Percentiles rank a stretch among this genome's conserved stretches.
These are phyloP conservation scores for Rhynchospora pubera DNA, from an alignment of 176 grass and related monocot species.

Conservation along the genomic window DNA sequence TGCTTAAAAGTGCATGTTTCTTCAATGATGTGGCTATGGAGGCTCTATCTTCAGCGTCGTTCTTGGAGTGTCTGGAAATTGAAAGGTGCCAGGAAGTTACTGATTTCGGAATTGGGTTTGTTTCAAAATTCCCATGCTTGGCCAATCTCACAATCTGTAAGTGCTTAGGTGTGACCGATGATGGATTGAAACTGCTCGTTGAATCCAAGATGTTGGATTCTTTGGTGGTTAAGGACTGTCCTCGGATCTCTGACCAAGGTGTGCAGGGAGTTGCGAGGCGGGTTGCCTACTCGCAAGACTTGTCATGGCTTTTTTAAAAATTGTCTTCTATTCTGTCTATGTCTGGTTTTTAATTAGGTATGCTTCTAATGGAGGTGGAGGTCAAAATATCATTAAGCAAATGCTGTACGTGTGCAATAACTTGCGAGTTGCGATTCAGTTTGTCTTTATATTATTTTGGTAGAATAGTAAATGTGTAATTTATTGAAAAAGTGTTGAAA, in stretches of 20 bases:
- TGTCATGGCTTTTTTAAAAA: background rate
- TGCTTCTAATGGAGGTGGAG: background rate
- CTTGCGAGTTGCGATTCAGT: background rate
- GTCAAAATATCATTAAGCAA: background rate
- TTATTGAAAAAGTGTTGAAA: background rate
- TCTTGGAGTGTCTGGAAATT: constrained; percentile 47
- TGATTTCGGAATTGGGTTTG: constrained; percentile 34
- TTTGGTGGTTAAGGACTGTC: constrained; percentile 28
- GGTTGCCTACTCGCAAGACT: constrained; percentile 17
- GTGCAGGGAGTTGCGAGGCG: constrained; percentile 30
- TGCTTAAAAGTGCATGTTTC: constrained; percentile 33
- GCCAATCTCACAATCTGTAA: constrained; percentile 31
- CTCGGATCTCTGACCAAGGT: constrained; percentile 36
- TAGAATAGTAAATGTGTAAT: background rate
- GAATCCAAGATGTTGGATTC: constrained; percentile 37
- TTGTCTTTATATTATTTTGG: background rate
- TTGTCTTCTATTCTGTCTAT: background rate
- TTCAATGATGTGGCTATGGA: constrained; percentile 41
- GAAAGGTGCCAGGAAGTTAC: constrained; percentile 24
- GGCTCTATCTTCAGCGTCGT: constrained; percentile 22
- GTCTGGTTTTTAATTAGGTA: background rate
- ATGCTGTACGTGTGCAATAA: background rate
- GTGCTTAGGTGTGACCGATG: constrained; percentile 34
- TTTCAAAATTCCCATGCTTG: constrained; percentile 8
- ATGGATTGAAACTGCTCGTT: constrained; percentile 22